Percentiles rank a stretch among this genome's conserved stretches.
phyloP scores from a whole-genome alignment of 176 grass and related monocot genomes.

The Hordeum vulgare region MorexV3_pseudomolecules_assembly NC_058519.1:227557721-227558220 shows the following conservation, averaged over 20 bases:
- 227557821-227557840: not conserved
- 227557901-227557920: too few species aligned
- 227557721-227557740: not conserved
- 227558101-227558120: not conserved
- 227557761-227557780: not conserved
- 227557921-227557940: too few species aligned
- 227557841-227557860: not conserved
- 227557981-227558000: not conserved
- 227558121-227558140: not conserved
- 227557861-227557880: too few species aligned
- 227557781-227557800: not conserved
- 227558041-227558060: not conserved
- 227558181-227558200: not conserved
- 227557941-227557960: not conserved
- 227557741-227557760: not conserved
- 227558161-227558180: conserved; percentile 4
- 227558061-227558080: not conserved
- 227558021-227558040: not conserved
- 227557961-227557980: not conserved
- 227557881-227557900: too few species aligned
- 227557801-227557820: not conserved
- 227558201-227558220: conserved; percentile 20
- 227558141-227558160: not conserved
- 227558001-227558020: not conserved
- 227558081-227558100: conserved; percentile 2